Evolutionary conservation across 1,284 basidiomycete genomes (phyloP).

Genomic region (Rhodotorula sp.): DNA sequence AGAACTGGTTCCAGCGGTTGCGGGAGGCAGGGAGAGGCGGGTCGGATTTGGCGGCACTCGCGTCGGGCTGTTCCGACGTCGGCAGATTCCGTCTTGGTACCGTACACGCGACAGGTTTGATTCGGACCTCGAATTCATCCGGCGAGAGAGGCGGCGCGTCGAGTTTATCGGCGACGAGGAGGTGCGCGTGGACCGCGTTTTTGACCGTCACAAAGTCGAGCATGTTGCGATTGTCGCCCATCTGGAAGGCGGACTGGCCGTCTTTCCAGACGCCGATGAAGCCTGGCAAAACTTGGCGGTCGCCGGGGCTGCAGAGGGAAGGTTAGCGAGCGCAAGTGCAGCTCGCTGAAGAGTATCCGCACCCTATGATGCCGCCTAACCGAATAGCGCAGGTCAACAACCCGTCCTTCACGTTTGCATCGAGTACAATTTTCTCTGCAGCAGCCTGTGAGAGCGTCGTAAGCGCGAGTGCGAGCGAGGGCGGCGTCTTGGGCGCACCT

Average conservation of each 20-base stretch:
- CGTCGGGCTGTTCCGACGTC: constrained; percentile 30
- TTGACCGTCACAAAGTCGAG: constrained; percentile 97
- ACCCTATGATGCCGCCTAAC: constrained; percentile 95
- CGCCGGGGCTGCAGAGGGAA: constrained; percentile 66
- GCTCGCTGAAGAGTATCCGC: constrained; percentile 40
- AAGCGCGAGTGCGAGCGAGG: background rate
- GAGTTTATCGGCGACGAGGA: constrained; percentile 87
- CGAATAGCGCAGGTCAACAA: constrained; percentile 85
- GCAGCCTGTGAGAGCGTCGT: constrained; percentile 54
- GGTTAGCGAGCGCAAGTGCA: background rate
- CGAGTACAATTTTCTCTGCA: constrained; percentile 79
- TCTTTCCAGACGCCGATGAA: constrained; percentile 76
- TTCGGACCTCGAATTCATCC: constrained; percentile 57
- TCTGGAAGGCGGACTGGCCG: constrained; percentile 87
- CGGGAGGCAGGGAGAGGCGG: constrained; percentile 54
- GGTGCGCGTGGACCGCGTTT: constrained; percentile 90
- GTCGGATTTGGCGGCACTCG: constrained; percentile 50
- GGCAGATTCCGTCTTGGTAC: constrained; percentile 32
- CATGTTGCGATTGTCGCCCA: constrained; percentile 88
- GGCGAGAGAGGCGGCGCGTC: constrained; percentile 49
- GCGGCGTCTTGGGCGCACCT: constrained; percentile 50
- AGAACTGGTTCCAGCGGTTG: constrained; percentile 56
- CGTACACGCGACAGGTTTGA: constrained; percentile 57
- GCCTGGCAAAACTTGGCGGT: constrained; percentile 80
- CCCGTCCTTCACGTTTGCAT: constrained; percentile 76